Conservation (phyloP, 106 monocot species). For the Xerophyta viscosa region DNA sequence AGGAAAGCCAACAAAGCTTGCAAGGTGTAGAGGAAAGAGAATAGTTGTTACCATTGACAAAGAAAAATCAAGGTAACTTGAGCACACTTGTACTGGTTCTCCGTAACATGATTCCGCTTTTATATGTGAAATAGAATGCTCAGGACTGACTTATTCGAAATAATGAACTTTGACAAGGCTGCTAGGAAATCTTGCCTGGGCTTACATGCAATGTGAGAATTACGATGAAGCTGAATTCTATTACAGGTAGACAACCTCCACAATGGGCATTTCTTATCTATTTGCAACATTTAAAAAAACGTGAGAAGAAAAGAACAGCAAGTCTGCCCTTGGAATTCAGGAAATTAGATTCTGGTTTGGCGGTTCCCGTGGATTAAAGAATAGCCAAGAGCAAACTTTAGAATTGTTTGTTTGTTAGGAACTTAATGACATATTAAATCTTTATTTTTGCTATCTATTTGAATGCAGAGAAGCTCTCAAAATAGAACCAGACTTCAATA, state of each 20-base stretch:
- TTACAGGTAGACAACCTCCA: conserved; percentile 10
- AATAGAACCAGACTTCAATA: conserved; percentile 17
- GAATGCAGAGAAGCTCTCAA: conserved; percentile 20
- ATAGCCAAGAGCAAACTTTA: too few species aligned
- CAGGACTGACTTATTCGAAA: not conserved
- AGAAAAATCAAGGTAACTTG: conserved; percentile 22
- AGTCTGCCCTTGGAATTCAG: not conserved
- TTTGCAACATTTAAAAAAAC: too few species aligned
- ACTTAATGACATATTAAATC: too few species aligned
- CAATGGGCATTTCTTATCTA: too few species aligned
- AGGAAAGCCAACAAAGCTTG: conserved; percentile 11
- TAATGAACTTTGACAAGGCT: conserved; percentile 4
- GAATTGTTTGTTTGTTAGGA: not conserved
- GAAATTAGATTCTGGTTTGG: too few species aligned
- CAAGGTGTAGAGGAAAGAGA: conserved; percentile 19
- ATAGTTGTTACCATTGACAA: conserved; percentile 12
- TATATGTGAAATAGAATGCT: not conserved
- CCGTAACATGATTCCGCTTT: not conserved
- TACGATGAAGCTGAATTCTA: conserved; percentile 21
- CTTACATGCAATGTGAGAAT: conserved; percentile 22
- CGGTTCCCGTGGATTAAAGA: too few species aligned
- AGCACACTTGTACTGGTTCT: not conserved
- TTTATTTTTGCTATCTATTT: not conserved
- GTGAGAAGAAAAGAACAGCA: not conserved
- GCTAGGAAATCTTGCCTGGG: conserved; percentile 35